These are phyloP conservation scores for Tolypocladium amazonense DNA, from an alignment of 2,329 filamentous ascomycete genomes.

Conservation along the genomic window DNA sequence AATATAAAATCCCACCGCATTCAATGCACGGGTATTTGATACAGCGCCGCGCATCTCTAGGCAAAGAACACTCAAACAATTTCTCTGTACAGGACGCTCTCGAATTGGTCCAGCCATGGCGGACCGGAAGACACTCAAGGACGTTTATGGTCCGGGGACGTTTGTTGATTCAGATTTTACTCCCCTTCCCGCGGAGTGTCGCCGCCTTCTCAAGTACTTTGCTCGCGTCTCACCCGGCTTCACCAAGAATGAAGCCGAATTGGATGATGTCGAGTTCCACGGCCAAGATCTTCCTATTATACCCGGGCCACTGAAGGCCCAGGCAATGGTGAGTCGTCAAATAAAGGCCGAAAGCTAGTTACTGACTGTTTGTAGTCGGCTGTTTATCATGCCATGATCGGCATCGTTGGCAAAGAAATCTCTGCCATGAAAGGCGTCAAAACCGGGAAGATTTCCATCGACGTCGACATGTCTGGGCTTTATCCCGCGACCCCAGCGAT, in stretches of 20 bases:
- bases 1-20: too few relatives aligned
- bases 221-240: conserved; percentile 21
- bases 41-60: too few relatives aligned
- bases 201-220: conserved; percentile 19
- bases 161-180: conserved; percentile 16
- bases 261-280: conserved; percentile 18
- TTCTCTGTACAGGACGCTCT: too few relatives aligned
- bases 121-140: background rate
- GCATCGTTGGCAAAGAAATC: conserved; percentile 24
- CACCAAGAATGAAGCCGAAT: conserved; percentile 14
- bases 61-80: too few relatives aligned
- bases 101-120: too few relatives aligned
- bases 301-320: conserved; percentile 23
- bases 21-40: too few relatives aligned
- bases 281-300: conserved; percentile 19
- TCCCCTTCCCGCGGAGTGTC: conserved; percentile 17
- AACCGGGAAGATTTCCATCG: conserved; percentile 23
- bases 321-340: conserved; percentile 9
- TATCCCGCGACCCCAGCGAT: conserved; percentile 11
- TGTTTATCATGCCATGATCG: conserved; percentile 22
- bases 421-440: conserved; percentile 17
- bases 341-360: too few relatives aligned
- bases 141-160: conserved; percentile 21
- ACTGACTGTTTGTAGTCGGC: conserved; percentile 8
- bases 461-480: conserved; percentile 34